Conservation (phyloP, 345 rosid species). For the Aethionema arabicum region DNA sequence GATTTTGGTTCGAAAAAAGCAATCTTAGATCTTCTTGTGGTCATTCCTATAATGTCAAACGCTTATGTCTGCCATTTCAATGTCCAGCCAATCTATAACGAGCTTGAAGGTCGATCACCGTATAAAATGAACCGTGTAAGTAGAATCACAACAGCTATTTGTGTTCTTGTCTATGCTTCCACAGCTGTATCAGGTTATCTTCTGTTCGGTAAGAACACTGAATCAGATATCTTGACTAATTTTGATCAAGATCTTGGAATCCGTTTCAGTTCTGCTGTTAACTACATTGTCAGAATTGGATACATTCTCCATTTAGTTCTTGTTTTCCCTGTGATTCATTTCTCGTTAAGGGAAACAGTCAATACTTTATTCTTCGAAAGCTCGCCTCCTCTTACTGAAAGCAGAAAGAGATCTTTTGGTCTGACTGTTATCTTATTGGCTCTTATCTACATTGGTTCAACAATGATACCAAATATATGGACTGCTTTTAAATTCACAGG, state of each 20-base stretch:
- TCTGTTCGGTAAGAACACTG: constrained; percentile 82
- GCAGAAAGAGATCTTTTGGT: constrained; percentile 70
- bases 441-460: constrained; percentile 73
- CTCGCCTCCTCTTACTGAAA: constrained; percentile 72
- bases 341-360: constrained; percentile 86
- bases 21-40: constrained; percentile 83
- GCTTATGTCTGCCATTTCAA: constrained; percentile 95
- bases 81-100: constrained; percentile 91
- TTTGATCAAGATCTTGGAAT: constrained; percentile 89
- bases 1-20: constrained; percentile 73
- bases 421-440: constrained; percentile 60
- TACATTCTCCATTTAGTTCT: constrained; percentile 91
- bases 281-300: constrained; percentile 81
- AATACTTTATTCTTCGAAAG: constrained; percentile 64
- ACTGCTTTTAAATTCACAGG: constrained; percentile 97
- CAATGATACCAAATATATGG: constrained; percentile 96
- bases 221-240: constrained; percentile 80
- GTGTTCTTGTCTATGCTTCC: constrained; percentile 61
- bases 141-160: constrained; percentile 72
- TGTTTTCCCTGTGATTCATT: constrained; percentile 96
- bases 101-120: constrained; percentile 72
- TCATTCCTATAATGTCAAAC: constrained; percentile 87
- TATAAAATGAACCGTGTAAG: constrained; percentile 84
- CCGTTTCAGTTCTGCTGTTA: constrained; percentile 70
- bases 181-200: constrained; percentile 86